A percentile compares a stretch with the other conserved stretches of the same genome.
These are phyloP conservation scores for Heliosperma pusillum DNA, from an alignment of 148 eudicot genomes.

Conservation along the genomic window DNA sequence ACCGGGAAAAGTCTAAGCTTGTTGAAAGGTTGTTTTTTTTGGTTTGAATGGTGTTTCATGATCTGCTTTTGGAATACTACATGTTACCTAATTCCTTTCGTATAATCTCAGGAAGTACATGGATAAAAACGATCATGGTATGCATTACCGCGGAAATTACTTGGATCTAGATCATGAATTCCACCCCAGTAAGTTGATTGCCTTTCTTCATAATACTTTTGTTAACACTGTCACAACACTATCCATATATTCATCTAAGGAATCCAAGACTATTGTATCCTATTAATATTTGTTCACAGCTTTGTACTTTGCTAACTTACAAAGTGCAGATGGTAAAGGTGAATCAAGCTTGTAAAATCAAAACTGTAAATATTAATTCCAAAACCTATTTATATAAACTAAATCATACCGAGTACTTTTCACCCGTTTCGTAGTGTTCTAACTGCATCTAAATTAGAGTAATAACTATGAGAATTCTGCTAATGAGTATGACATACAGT, in stretches of 20 bases:
- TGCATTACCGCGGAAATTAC: conserved; percentile 2
- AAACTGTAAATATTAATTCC: too few species aligned
- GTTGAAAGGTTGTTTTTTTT: conserved; percentile 33
- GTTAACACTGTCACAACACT: not conserved
- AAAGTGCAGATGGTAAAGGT: too few species aligned
- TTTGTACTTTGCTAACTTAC: not conserved
- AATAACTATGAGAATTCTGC: not conserved
- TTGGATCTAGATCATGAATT: conserved; percentile 1
- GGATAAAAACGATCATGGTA: conserved; percentile 35
- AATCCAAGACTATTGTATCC: not conserved
- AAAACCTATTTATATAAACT: too few species aligned
- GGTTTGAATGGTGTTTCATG: not conserved
- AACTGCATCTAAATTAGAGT: not conserved
- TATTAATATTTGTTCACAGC: not conserved
- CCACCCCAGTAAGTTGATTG: conserved; percentile 1
- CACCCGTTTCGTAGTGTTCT: too few species aligned
- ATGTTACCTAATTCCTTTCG: not conserved
- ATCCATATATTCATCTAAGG: too few species aligned
- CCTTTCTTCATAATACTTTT: not conserved
- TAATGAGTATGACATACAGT: conserved; percentile 18
- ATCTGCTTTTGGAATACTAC: not conserved
- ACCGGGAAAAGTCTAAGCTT: conserved; percentile 43
- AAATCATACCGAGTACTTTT: too few species aligned
- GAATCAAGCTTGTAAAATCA: too few species aligned
- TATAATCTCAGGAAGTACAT: conserved; percentile 41